Base-by-base conservation (phyloP, 1,284 basidiomycete genomes). In the Lentinula novae-zelandiae region DNA sequence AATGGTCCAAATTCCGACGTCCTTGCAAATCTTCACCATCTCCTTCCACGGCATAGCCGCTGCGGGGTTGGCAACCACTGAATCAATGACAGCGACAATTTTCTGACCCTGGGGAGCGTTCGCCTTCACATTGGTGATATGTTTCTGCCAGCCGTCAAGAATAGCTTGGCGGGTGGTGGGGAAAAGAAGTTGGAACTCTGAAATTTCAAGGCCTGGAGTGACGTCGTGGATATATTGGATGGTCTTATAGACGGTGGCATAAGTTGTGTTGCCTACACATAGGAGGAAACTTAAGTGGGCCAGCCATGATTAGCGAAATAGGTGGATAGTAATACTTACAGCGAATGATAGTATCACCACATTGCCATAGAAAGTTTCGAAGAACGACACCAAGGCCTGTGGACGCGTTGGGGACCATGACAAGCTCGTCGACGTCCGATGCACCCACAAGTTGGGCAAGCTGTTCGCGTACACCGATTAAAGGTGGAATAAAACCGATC, bases 31-130 rank as follows among this genome's bases (percentile, higher is more conserved):
- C 20, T 77, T 71, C 0, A 89, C 85, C 68, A 95, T 78, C 63
- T 86, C 82, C 69, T 89, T 77, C 94, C 94, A 96, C 0, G 95
- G 94, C 40, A 93, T 75, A 0, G 79, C 69, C 3, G 85, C 83
- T 0, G 89, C 94, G 0, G 94, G 94, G 48, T 78, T 79, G 1
- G 89, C 84, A 1, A 80, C 75, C 63, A 96, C 89, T 20, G 81
- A 75, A 71, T 96, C 94, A 17, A 96, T 82, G 9, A 96, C 70
- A 0, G 87, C 87, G 31, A 95, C 78, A 13, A 87, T 78, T 70
- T 84, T 86, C 31, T 34, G 22, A 13, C 13, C 49, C 53, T 50
- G 56, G 73, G 75, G 1, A 15, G 49, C 33, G 33, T 22, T 22
- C 8, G 49, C 22, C n/a, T 60, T 60, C 31, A 60, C 64, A 49